Conservation (phyloP, 768 basidiomycete species). For the Pleurotus sapidus region DNA sequence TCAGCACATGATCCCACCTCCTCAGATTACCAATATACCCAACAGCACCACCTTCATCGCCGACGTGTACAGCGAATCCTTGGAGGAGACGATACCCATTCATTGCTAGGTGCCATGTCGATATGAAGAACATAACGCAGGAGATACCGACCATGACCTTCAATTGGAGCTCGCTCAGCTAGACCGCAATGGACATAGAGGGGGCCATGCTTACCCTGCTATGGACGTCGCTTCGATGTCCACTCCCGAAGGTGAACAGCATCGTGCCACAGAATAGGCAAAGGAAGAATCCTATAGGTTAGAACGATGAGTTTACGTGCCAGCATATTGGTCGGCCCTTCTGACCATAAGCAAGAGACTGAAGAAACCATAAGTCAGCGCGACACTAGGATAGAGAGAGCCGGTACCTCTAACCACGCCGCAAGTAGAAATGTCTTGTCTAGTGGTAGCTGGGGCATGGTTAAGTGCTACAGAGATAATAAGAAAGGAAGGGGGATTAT, state of each 20-base stretch:
- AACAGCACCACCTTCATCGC: constrained; percentile 12
- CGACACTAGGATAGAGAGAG: not conserved
- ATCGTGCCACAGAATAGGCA: constrained; percentile 12
- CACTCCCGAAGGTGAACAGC: constrained; percentile 7
- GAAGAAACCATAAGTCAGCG: not conserved
- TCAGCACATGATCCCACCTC: constrained; percentile 18
- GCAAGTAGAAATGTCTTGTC: constrained; percentile 16
- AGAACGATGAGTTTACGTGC: not conserved
- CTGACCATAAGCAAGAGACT: constrained; percentile 1
- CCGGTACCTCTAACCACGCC: constrained; percentile 15
- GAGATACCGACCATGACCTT: constrained; percentile 16
- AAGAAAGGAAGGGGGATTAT: too few species aligned
- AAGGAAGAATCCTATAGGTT: constrained; percentile 11
- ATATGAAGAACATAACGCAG: constrained; percentile 15
- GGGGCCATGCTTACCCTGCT: not conserved
- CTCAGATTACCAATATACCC: constrained; percentile 13
- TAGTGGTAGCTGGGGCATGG: constrained; percentile 12
- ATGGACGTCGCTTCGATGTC: constrained; percentile 5
- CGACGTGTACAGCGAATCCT: constrained; percentile 11
- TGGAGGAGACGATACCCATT: constrained; percentile 12
- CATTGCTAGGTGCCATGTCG: constrained; percentile 15
- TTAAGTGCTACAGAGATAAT: not conserved
- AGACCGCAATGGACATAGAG: not conserved
- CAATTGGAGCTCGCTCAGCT: too few species aligned
- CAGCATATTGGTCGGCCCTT: not conserved